A percentile compares a stretch with the other conserved stretches of the same genome.
Evolutionary conservation across 139 green algal genomes (phyloP).

Genomic region (Tetraselmis chui): DNA sequence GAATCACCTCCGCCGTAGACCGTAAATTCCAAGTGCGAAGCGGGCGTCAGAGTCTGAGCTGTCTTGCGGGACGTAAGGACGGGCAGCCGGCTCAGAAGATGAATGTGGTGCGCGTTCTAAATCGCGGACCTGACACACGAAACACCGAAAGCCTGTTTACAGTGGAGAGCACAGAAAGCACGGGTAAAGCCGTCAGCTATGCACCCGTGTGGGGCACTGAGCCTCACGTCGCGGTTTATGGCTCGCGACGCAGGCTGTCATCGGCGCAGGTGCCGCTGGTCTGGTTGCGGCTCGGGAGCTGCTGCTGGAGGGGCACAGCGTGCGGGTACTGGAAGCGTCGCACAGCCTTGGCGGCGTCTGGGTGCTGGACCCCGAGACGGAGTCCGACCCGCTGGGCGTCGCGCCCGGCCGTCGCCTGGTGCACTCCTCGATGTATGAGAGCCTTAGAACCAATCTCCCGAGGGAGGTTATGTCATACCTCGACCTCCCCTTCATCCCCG

Average conservation of each 20-base stretch:
- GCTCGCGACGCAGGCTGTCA: slow-evolving; percentile 64
- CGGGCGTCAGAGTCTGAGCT: too few species aligned
- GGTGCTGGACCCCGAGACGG: slow-evolving; percentile 34
- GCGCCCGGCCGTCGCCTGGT: slow-evolving; percentile 20
- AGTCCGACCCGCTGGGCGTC: slow-evolving; percentile 29
- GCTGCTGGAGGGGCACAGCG: slow-evolving; percentile 40
- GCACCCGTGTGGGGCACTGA: too few species aligned
- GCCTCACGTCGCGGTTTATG: too few species aligned
- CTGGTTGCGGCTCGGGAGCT: slow-evolving; percentile 57
- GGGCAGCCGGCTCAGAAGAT: too few species aligned
- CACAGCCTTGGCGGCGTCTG: slow-evolving; percentile 52
- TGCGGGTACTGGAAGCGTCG: slow-evolving; percentile 55
- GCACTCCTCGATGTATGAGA: slow-evolving; percentile 51
- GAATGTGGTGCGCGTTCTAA: too few species aligned
- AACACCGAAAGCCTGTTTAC: too few species aligned
- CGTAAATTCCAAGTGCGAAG: too few species aligned
- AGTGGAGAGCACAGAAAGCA: too few species aligned
- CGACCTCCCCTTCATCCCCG: slow-evolving; percentile 54
- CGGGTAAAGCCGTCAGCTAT: too few species aligned
- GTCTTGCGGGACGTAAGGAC: too few species aligned
- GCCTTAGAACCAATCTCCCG: slow-evolving; percentile 70
- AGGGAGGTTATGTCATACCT: slow-evolving; percentile 65
- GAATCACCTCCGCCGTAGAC: too few species aligned
- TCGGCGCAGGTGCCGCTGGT: slow-evolving; percentile 64
- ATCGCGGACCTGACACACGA: too few species aligned